Evolutionary conservation across 768 basidiomycete genomes (phyloP).

Genomic region (Phylloporus sp.): DNA sequence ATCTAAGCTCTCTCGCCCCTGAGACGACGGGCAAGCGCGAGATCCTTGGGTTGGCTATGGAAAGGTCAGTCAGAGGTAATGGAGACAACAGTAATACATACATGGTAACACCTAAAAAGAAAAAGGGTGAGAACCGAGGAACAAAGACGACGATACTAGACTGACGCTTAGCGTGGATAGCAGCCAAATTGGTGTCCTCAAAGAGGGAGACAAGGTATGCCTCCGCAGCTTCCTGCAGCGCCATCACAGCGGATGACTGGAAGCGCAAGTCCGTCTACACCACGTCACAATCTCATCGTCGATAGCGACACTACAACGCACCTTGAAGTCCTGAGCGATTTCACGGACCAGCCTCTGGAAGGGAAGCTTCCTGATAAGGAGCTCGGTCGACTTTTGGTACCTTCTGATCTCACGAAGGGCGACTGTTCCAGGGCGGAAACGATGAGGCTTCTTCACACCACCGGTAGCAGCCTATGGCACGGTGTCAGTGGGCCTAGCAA

Average conservation of each 20-base stretch:
- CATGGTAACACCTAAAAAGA: constrained; percentile 50
- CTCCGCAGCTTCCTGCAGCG: constrained; percentile 90
- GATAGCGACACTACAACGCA: constrained; percentile 34
- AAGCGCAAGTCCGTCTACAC: constrained; percentile 83
- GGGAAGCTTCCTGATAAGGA: constrained; percentile 98
- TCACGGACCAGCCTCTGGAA: constrained; percentile 98
- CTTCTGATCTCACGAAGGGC: constrained; percentile 98
- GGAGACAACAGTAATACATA: constrained; percentile 26
- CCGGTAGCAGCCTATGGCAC: constrained; percentile 66
- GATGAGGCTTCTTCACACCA: constrained; percentile 99
- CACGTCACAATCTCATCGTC: neutral
- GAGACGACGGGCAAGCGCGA: constrained; percentile 81
- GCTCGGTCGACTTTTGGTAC: constrained; percentile 98
- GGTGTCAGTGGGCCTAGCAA: constrained; percentile 5
- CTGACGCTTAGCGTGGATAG: constrained; percentile 81
- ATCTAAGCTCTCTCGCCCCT: constrained; percentile 78
- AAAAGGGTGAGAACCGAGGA: constrained; percentile 8
- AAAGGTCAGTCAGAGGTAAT: constrained; percentile 13
- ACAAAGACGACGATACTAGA: constrained; percentile 4
- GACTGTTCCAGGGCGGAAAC: constrained; percentile 97
- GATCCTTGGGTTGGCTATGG: constrained; percentile 80
- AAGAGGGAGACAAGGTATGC: constrained; percentile 84
- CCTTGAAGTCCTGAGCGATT: constrained; percentile 97
- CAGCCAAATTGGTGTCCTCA: constrained; percentile 88
- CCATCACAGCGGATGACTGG: constrained; percentile 94